A percentile compares a stretch with the other conserved stretches of the same genome.
Evolutionary conservation across 495 filamentous ascomycete species (phyloP).

Genomic region (Penicillium daleae): DNA sequence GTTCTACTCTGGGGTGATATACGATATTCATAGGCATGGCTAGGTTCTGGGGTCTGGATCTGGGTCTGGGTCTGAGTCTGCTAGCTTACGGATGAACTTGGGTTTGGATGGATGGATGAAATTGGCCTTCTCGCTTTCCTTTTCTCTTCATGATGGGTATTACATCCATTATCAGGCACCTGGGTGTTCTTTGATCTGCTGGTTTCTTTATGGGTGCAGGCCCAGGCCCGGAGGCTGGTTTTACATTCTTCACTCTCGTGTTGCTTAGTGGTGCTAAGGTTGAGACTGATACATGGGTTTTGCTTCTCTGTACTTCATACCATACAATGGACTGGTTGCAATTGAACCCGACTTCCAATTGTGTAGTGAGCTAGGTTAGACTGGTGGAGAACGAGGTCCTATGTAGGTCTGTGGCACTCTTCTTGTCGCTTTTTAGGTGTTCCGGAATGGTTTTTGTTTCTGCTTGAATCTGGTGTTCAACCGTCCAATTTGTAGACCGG

Average conservation of each 20-base stretch:
- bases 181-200: neutral
- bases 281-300: too few species aligned
- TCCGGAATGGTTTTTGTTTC: too few species aligned
- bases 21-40: neutral
- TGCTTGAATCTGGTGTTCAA: neutral
- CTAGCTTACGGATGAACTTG: neutral
- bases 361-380: neutral
- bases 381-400: too few species aligned
- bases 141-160: neutral
- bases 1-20: neutral
- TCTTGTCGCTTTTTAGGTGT: too few species aligned
- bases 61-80: neutral
- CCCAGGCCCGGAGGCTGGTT: too few species aligned
- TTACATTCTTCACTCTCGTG: neutral
- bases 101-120: neutral
- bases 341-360: neutral
- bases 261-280: slow-evolving; percentile 27
- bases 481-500: too few species aligned
- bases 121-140: slow-evolving; percentile 10
- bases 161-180: too few species aligned
- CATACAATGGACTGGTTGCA: slow-evolving; percentile 23
- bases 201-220: neutral
- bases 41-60: neutral
- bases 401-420: too few species aligned
- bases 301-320: slow-evolving; percentile 35